Percentiles rank a stretch among this genome's conserved stretches.
phyloP scores from a whole-genome alignment of 192 early-diverging fungal genomes.

The Phycomyces nitens region DNA sequence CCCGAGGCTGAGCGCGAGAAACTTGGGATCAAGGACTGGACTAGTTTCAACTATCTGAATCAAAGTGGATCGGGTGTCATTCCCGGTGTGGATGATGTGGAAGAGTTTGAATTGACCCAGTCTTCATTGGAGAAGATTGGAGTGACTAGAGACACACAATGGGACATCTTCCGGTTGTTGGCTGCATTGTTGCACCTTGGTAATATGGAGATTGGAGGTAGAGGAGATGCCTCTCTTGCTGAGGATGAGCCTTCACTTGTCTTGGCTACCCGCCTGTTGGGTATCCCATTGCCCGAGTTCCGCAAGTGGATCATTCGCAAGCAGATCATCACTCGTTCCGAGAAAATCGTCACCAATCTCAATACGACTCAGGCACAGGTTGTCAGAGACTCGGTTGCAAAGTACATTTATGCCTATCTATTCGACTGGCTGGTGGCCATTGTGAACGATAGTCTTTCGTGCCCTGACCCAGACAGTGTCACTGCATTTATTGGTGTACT shows the following conservation, averaged over 20 bases:
- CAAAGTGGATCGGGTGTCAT: slow-evolving; percentile 83
- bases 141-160: slow-evolving; percentile 75
- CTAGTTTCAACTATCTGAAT: slow-evolving; percentile 80
- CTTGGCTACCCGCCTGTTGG: slow-evolving; percentile 70
- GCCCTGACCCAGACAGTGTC: slow-evolving; percentile 36
- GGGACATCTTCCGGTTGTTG: slow-evolving; percentile 86
- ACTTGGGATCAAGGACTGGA: slow-evolving; percentile 69
- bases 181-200: slow-evolving; percentile 95
- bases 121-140: slow-evolving; percentile 84
- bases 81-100: slow-evolving; percentile 85
- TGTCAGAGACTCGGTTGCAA: slow-evolving; percentile 94
- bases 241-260: slow-evolving; percentile 76
- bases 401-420: slow-evolving; percentile 92
- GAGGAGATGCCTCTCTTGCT: slow-evolving; percentile 66
- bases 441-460: slow-evolving; percentile 81
- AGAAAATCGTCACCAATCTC: slow-evolving; percentile 88
- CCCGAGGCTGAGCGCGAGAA: slow-evolving; percentile 78
- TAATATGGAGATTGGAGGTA: slow-evolving; percentile 84
- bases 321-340: slow-evolving; percentile 88
- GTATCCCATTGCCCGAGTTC: slow-evolving; percentile 77
- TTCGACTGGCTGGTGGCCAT: slow-evolving; percentile 97
- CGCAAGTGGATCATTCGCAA: slow-evolving; percentile 94
- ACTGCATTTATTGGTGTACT: slow-evolving; percentile 92
- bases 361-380: slow-evolving; percentile 71
- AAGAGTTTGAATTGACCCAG: slow-evolving; percentile 86